Evolutionary conservation across 352 stramenopile genomes (phyloP).

Genomic region (Globisporangium solare): DNA sequence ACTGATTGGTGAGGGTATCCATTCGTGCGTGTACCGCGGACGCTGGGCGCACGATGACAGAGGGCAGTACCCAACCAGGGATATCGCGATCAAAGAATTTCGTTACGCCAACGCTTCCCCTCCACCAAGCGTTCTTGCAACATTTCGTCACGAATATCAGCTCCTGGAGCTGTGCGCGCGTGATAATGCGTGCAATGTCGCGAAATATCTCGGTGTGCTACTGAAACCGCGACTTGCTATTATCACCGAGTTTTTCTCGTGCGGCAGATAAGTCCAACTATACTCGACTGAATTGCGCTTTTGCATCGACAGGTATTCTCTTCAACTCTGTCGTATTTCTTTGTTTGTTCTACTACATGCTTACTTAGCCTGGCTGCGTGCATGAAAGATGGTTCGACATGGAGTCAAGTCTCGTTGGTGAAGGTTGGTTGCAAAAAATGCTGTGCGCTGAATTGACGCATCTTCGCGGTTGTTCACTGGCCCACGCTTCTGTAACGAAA

Average conservation of each 20-base stretch:
- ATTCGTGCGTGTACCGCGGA: slow-evolving; percentile 26
- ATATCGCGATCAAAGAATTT: slow-evolving; percentile 38
- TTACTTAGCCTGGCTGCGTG: slow-evolving; percentile 28
- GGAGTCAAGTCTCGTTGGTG: slow-evolving; percentile 21
- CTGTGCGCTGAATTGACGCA: not conserved
- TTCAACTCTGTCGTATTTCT: not conserved
- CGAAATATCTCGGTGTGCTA: slow-evolving; percentile 24
- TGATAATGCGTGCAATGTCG: slow-evolving; percentile 13
- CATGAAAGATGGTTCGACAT: slow-evolving; percentile 23
- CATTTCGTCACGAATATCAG: slow-evolving; percentile 33
- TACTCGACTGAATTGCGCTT: not conserved
- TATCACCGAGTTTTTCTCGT: slow-evolving; percentile 27
- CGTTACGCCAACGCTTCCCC: slow-evolving; percentile 23
- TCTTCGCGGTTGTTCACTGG: not conserved
- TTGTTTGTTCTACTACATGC: slow-evolving; percentile 1
- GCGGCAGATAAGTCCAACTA: slow-evolving; percentile 19
- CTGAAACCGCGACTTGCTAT: slow-evolving; percentile 24
- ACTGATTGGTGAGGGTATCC: slow-evolving; percentile 26
- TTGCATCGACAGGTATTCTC: not conserved
- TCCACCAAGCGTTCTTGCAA: slow-evolving; percentile 25
- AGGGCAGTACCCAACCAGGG: not conserved
- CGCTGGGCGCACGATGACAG: slow-evolving; percentile 4
- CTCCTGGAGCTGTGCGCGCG: slow-evolving; percentile 17
- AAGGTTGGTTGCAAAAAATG: slow-evolving; percentile 16
- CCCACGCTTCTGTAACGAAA: not conserved